Evolutionary conservation across 1,284 basidiomycete genomes (phyloP).

Genomic region (Apiotrichum gamsii): DNA sequence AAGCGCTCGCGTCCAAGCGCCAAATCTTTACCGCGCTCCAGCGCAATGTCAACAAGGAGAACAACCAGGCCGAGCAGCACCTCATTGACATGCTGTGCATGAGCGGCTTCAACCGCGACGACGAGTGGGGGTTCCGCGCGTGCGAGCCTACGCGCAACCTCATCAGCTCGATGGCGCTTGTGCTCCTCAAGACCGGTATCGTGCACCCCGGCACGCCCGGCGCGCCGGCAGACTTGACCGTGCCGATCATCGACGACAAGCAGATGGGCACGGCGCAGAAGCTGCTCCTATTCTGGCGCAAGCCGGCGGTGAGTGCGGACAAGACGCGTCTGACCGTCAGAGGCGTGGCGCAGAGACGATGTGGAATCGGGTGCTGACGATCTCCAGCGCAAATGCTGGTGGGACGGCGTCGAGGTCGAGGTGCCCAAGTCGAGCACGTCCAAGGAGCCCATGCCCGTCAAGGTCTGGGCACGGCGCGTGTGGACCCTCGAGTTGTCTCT

Average conservation of each 20-base stretch:
- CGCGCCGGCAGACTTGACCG: conserved; percentile 17
- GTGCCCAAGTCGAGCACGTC: conserved; percentile 50
- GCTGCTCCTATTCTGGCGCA: conserved; percentile 94
- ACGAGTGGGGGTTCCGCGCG: conserved; percentile 95
- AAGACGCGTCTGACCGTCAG: neutral
- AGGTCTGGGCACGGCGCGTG: conserved; percentile 90
- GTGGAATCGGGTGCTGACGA: conserved; percentile 3
- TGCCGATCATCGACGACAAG: conserved; percentile 61
- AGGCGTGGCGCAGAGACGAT: neutral
- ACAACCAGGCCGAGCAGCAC: conserved; percentile 97
- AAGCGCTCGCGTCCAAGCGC: conserved; percentile 76
- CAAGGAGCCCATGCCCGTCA: conserved; percentile 57
- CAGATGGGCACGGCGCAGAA: conserved; percentile 99
- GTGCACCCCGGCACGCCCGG: conserved; percentile 54
- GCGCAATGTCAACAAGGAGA: conserved; percentile 98
- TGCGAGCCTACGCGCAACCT: conserved; percentile 92
- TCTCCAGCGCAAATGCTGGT: conserved; percentile 93
- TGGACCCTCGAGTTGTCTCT: conserved; percentile 97
- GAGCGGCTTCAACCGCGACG: conserved; percentile 95
- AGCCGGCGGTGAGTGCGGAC: conserved; percentile 73
- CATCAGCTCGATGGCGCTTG: conserved; percentile 95
- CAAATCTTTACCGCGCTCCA: conserved; percentile 97
- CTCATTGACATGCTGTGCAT: conserved; percentile 99
- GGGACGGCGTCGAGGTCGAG: conserved; percentile 93
- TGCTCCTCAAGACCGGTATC: conserved; percentile 95